Evolutionary conservation across 768 basidiomycete genomes (phyloP).

Genomic region (Sistotremastrum niveocremeum): DNA sequence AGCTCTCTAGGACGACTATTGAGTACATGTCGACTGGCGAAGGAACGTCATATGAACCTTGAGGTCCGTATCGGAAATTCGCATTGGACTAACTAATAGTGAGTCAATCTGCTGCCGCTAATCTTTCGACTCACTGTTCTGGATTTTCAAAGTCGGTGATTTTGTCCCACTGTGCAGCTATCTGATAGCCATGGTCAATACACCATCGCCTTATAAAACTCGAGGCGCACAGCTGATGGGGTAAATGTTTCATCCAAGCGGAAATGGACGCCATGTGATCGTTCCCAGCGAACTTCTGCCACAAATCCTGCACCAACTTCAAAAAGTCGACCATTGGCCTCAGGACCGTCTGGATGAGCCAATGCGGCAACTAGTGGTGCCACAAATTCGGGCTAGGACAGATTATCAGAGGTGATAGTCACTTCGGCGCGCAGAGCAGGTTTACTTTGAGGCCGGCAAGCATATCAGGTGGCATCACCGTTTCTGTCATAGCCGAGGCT

Average conservation of each 20-base stretch:
- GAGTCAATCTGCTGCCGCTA: background rate
- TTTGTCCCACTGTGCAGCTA: constrained; percentile 74
- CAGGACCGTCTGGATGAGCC: constrained; percentile 71
- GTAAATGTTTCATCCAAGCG: constrained; percentile 85
- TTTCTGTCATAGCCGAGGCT: constrained; percentile 94
- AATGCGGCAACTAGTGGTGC: constrained; percentile 86
- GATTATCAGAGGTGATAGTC: background rate
- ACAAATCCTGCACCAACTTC: constrained; percentile 90
- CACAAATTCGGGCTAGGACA: constrained; percentile 68
- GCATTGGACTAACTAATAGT: constrained; percentile 39
- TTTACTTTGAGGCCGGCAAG: constrained; percentile 69
- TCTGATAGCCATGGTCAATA: constrained; percentile 24
- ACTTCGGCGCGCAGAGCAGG: background rate
- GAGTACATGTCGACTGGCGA: background rate
- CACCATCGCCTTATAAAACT: background rate
- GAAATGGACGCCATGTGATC: constrained; percentile 77
- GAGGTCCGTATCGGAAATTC: constrained; percentile 48
- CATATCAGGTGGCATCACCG: constrained; percentile 89
- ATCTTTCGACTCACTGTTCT: constrained; percentile 39
- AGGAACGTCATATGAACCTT: constrained; percentile 23
- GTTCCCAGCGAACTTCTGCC: constrained; percentile 88
- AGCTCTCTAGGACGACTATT: constrained; percentile 24
- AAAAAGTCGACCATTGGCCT: constrained; percentile 71
- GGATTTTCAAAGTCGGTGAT: constrained; percentile 68
- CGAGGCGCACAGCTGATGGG: constrained; percentile 65